Percentiles rank a stretch among this genome's conserved stretches.
phyloP scores from a whole-genome alignment of 148 eudicot genomes.

The Fagopyrum tataricum region DNA sequence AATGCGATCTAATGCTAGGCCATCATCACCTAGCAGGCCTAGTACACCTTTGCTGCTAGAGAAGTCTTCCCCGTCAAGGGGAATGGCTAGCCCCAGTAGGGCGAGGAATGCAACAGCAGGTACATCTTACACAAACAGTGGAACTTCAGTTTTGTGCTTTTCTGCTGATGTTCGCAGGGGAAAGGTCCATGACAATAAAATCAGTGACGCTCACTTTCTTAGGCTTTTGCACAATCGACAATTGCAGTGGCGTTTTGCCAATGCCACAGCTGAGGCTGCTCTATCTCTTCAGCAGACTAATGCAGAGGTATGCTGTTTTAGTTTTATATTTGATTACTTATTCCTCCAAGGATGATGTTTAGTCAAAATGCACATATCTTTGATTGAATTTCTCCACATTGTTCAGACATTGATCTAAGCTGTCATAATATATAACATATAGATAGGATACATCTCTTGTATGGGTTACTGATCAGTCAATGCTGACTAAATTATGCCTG shows the following conservation, averaged over 20 bases:
- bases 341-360: neutral
- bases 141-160: slow-evolving; percentile 53
- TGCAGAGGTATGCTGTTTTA: slow-evolving; percentile 48
- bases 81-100: slow-evolving; percentile 51
- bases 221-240: slow-evolving; percentile 60
- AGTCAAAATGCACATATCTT: neutral
- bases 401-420: neutral
- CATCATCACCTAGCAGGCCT: slow-evolving; percentile 22
- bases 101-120: slow-evolving; percentile 29
- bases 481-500: neutral
- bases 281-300: slow-evolving; percentile 30
- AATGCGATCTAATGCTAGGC: slow-evolving; percentile 32
- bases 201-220: slow-evolving; percentile 57
- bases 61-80: slow-evolving; percentile 36
- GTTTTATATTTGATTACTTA: neutral
- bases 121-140: slow-evolving; percentile 17
- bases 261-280: slow-evolving; percentile 64
- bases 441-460: neutral
- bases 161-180: slow-evolving; percentile 51
- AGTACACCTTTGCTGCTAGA: slow-evolving; percentile 19
- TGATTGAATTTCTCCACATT: neutral
- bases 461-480: neutral
- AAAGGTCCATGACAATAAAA: slow-evolving; percentile 55
- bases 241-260: slow-evolving; percentile 81
- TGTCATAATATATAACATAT: neutral